Conservation (phyloP, 2,329 filamentous ascomycete genomes). For the Trichocomaceae sp. region DNA sequence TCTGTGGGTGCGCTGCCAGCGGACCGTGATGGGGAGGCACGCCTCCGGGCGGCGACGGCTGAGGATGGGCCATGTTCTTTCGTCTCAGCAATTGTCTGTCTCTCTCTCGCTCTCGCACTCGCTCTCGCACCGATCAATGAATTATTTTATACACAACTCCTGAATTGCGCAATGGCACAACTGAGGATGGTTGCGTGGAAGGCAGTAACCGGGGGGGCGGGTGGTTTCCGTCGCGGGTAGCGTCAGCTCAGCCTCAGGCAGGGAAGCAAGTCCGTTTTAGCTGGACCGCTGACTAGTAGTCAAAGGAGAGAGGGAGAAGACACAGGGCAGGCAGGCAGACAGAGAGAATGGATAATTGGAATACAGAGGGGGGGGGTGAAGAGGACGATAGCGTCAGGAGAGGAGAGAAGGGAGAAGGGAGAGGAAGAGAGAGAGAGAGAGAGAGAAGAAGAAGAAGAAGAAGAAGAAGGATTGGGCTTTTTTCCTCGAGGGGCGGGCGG, state of each 20-base stretch:
- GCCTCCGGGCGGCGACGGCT: slow-evolving; percentile 70
- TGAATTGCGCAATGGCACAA: not conserved
- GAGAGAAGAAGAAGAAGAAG: not conserved
- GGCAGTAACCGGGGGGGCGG: not conserved
- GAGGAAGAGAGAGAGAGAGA: not conserved
- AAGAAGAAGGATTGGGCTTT: slow-evolving; percentile 12
- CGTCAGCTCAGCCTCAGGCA: slow-evolving; percentile 9
- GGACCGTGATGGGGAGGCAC: slow-evolving; percentile 63
- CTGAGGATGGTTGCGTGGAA: not conserved
- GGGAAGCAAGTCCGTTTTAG: not conserved
- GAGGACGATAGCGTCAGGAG: not conserved
- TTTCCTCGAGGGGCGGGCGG: slow-evolving; percentile 27
- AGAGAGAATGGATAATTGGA: no score
- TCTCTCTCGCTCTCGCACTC: no score
- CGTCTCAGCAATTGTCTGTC: not conserved
- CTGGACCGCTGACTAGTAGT: not conserved
- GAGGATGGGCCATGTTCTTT: slow-evolving; percentile 63
- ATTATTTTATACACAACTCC: not conserved
- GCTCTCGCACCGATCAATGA: not conserved
- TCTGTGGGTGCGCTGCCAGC: slow-evolving; percentile 55
- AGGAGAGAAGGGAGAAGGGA: slow-evolving; percentile 10
- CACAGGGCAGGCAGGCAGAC: not conserved
- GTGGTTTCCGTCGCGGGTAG: not conserved
- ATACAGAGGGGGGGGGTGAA: not conserved
- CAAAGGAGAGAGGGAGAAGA: not conserved